These are phyloP conservation scores for Yamadazyma philogaea DNA, from an alignment of 805 yeast species.

Conservation along the genomic window DNA sequence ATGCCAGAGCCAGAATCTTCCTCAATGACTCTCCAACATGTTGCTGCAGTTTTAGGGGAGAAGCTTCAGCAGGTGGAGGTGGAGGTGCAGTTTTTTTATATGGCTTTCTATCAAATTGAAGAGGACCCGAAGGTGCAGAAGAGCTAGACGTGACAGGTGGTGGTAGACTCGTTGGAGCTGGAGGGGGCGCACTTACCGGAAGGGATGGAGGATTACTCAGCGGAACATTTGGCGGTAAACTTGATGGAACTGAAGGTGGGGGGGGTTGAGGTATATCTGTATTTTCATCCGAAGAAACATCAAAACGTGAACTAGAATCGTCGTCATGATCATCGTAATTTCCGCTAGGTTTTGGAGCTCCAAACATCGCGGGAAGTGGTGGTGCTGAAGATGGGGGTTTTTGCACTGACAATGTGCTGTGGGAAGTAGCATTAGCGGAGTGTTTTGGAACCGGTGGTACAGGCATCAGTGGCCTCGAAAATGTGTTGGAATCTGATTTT, in stretches of 20 bases:
- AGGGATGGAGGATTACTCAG: not conserved
- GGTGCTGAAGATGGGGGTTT: slow-evolving; percentile 23
- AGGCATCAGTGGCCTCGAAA: slow-evolving; percentile 1
- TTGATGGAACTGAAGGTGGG: slow-evolving; percentile 41
- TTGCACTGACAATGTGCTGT: slow-evolving; percentile 17
- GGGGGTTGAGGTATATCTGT: slow-evolving; percentile 27
- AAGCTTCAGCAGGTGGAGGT: slow-evolving; percentile 24
- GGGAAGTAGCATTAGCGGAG: slow-evolving; percentile 16
- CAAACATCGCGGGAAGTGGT: slow-evolving; percentile 18
- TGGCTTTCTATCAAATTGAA: slow-evolving; percentile 17
- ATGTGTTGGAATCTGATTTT: slow-evolving; percentile 4
- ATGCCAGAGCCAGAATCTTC: slow-evolving; percentile 61
- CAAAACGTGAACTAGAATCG: slow-evolving; percentile 8
- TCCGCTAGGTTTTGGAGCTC: slow-evolving; percentile 14
- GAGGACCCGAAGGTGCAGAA: slow-evolving; percentile 19
- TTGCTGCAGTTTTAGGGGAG: slow-evolving; percentile 40
- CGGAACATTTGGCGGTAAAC: not conserved
- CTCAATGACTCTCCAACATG: slow-evolving; percentile 50
- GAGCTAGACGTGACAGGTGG: slow-evolving; percentile 18
- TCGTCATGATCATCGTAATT: not conserved
- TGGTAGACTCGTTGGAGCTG: slow-evolving; percentile 22
- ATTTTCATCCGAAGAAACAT: slow-evolving; percentile 12
- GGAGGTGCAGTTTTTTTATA: slow-evolving; percentile 33
- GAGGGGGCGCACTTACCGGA: slow-evolving; percentile 22
- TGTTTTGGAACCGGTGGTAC: slow-evolving; percentile 12